Percentiles rank a stretch among this genome's conserved stretches.
Conservation (phyloP, 2,329 filamentous ascomycete genomes). For the Ceratocystiopsis brevicomis region DNA sequence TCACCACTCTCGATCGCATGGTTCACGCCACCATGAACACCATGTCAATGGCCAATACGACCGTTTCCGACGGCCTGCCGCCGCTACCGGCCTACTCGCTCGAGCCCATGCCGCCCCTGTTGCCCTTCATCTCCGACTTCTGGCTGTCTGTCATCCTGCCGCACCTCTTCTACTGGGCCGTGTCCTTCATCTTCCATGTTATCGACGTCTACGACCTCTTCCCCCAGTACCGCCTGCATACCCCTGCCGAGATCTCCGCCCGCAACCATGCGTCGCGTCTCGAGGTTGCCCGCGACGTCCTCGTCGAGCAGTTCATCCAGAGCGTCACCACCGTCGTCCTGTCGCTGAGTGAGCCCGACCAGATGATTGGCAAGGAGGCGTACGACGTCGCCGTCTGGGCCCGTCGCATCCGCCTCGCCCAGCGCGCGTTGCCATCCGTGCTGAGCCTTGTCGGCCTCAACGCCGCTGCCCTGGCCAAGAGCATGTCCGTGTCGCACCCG, state of each 20-base stretch:
- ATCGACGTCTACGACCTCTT: constrained; percentile 76
- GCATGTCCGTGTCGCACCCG: constrained; percentile 50
- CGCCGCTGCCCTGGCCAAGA: constrained; percentile 54
- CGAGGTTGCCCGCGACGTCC: constrained; percentile 76
- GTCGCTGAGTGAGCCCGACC: constrained; percentile 51
- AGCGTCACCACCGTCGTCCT: constrained; percentile 50
- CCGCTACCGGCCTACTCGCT: constrained; percentile 71
- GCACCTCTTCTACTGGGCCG: constrained; percentile 69
- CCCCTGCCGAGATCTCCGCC: constrained; percentile 73
- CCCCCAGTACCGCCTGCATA: constrained; percentile 83
- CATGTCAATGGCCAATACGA: constrained; percentile 35
- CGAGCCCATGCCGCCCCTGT: constrained; percentile 46
- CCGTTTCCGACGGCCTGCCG: constrained; percentile 47
- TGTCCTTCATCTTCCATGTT: constrained; percentile 72
- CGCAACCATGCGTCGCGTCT: constrained; percentile 72
- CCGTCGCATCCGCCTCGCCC: constrained; percentile 57
- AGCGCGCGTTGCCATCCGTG: constrained; percentile 56
- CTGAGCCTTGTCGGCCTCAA: constrained; percentile 60
- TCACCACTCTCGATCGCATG: background rate
- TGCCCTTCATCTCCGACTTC: constrained; percentile 66
- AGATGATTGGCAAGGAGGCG: constrained; percentile 57
- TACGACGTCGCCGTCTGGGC: constrained; percentile 88
- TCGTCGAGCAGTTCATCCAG: constrained; percentile 84
- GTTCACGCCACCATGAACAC: constrained; percentile 10
- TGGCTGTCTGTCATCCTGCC: constrained; percentile 59